A percentile compares a stretch with the other conserved stretches of the same genome.
Conservation (phyloP, 345 rosid genomes). For the Citrus medica region DNA sequence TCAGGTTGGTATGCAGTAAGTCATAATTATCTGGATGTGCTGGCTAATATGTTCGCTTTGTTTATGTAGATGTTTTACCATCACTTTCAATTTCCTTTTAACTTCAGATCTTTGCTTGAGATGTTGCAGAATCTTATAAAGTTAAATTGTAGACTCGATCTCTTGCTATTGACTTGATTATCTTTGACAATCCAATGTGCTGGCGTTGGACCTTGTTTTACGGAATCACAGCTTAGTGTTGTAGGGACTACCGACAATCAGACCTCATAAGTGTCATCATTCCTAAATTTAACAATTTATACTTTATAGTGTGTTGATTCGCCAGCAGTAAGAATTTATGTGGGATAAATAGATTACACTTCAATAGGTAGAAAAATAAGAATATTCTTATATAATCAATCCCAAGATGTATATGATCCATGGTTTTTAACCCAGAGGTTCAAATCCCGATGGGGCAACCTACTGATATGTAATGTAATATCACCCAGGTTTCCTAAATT, state of each 20-base stretch:
- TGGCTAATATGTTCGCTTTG: neutral
- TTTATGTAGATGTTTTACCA: neutral
- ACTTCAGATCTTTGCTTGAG: neutral
- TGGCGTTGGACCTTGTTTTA: neutral
- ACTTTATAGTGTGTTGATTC: too few relatives aligned
- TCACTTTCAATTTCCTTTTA: too few relatives aligned
- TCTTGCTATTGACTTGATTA: neutral
- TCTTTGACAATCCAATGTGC: neutral
- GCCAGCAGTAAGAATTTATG: neutral
- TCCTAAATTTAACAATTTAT: too few relatives aligned
- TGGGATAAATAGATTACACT: neutral
- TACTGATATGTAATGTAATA: neutral
- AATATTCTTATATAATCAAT: neutral
- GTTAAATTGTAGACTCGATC: neutral
- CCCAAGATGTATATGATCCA: neutral
- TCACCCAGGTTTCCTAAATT: neutral
- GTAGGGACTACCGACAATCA: neutral
- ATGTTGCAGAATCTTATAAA: neutral
- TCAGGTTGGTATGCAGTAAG: slow-evolving; percentile 54
- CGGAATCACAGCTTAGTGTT: neutral
- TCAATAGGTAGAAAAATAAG: neutral
- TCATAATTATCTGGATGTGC: neutral
- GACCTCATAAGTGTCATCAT: too few relatives aligned
- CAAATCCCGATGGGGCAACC: neutral
- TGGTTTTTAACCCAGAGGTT: neutral